Base-by-base conservation (phyloP, 169 alveolate species). In the Plasmodium vivax region DNA sequence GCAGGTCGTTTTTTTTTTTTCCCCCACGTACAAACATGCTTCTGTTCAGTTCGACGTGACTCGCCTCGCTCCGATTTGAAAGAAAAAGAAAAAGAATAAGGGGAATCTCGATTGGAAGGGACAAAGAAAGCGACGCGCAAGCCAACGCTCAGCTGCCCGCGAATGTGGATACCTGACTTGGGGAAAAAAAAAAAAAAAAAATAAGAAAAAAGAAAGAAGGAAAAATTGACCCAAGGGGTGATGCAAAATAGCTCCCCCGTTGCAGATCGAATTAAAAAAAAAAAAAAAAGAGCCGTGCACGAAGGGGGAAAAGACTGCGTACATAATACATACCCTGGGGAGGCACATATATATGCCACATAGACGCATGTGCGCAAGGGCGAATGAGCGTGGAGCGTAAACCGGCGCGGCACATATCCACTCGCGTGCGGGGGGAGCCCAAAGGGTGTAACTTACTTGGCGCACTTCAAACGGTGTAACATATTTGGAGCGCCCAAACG, bases 331-430 rank as follows among this genome's bases (percentile, higher is more conserved):
- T 80, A 80, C 51, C 19, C n/a, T 36, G 23, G 19, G 12, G 47
- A 80, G 45, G 34, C 6, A 80, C 34, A 16, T 75, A 43, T 16
- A 14, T 75, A 75, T 43, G 2, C 36, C 45, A 36, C 7, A 74
- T 47, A 27, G 27, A 27, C 19, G 34, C 34, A 72, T 27, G 34
- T 16, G n/a, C n/a, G n/a, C n/a, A n/a, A n/a, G n/a, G n/a, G n/a
- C n/a, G n/a, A n/a, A n/a, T n/a, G n/a, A n/a, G 27, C 51, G 97
- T 54, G 83, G 93, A 19, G 72, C 23, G 72, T 56, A 16, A 16
- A 16, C 10, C 72, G 27, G n/a, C 23, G 3, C 72, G n/a, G n/a
- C 6, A 16, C 23, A 68, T 68, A 68, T 23, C n/a, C 32, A 9
- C 77, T 1, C 41, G 10, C 14, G 6, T 68, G 19, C 12, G 77